Conservation (phyloP, 148 eudicot genomes). For the Cornus suecica region DNA sequence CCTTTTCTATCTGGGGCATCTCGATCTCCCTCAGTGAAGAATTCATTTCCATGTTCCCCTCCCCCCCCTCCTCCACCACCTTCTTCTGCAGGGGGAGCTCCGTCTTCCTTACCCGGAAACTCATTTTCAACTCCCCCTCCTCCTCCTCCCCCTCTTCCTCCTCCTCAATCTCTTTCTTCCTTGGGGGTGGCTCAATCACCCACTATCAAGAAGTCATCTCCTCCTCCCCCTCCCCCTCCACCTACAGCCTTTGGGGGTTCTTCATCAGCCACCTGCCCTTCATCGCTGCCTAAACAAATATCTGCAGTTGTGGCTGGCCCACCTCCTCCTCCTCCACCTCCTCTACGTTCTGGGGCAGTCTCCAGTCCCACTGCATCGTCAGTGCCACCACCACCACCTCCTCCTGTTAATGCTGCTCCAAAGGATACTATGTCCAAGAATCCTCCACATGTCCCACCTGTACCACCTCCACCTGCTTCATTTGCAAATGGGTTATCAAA, state of each 20-base stretch:
- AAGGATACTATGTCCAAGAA: conserved; percentile 16
- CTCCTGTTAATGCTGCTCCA: conserved; percentile 29
- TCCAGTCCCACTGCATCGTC: conserved; percentile 20
- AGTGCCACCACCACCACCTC: conserved; percentile 55
- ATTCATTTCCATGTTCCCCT: conserved; percentile 12
- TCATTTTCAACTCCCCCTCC: conserved; percentile 11
- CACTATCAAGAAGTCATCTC: conserved; percentile 12
- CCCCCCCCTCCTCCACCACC: conserved; percentile 18
- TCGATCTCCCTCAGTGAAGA: conserved; percentile 7
- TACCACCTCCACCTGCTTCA: conserved; percentile 66
- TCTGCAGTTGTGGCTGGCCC: conserved; percentile 19
- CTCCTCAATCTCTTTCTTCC: neutral
- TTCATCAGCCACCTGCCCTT: conserved; percentile 7
- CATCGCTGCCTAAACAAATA: neutral
- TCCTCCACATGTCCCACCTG: conserved; percentile 45
- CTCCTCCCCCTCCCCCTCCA: conserved; percentile 34
- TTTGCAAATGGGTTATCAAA: conserved; percentile 32
- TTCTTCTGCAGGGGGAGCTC: conserved; percentile 6
- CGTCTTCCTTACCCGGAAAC: neutral
- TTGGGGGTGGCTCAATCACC: neutral
- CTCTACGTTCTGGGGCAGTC: conserved; percentile 15
- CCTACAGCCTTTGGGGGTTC: conserved; percentile 10
- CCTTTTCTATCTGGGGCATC: conserved; percentile 20
- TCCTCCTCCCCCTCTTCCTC: conserved; percentile 13
- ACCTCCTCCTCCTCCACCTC: conserved; percentile 41